A percentile compares a stretch with the other conserved stretches of the same genome.
Evolutionary conservation across 2,329 filamentous ascomycete genomes (phyloP).

Genomic region (Fusarium mexicanum): DNA sequence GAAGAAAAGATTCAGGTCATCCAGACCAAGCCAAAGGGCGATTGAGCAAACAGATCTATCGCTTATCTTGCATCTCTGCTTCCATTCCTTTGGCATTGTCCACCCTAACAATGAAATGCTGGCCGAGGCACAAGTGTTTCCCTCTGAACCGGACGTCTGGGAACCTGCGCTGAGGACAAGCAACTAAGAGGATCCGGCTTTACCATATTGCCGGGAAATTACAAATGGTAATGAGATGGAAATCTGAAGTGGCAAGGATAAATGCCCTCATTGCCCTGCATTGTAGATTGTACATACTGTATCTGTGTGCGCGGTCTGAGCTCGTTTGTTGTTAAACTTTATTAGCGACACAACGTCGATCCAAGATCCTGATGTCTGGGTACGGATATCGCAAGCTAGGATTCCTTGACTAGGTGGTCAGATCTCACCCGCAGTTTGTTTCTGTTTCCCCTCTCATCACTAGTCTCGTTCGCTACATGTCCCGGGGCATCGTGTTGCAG

Average conservation of each 20-base stretch:
- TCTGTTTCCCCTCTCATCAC: neutral
- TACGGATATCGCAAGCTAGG: neutral
- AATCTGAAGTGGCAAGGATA: constrained; percentile 1
- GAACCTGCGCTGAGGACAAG: neutral
- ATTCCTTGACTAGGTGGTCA: neutral
- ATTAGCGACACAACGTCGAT: constrained; percentile 12
- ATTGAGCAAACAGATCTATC: neutral
- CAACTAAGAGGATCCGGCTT: neutral
- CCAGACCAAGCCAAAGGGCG: neutral
- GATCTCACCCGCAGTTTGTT: neutral
- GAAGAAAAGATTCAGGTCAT: constrained; percentile 5
- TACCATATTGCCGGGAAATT: constrained; percentile 24
- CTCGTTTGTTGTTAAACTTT: neutral
- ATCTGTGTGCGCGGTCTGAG: neutral
- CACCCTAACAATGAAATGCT: neutral
- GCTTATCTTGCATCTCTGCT: neutral
- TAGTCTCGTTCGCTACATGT: neutral
- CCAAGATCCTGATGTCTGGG: neutral
- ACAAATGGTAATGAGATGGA: neutral
- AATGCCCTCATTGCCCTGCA: neutral
- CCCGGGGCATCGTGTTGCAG: neutral
- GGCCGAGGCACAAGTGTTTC: neutral
- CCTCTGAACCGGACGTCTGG: constrained; percentile 1
- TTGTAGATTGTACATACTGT: too few species aligned
- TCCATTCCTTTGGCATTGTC: neutral